Evolutionary conservation across 192 early-diverging fungal species (phyloP), one percentile per base, ranked within the genome.

Genomic region (Podila horticola): DNA sequence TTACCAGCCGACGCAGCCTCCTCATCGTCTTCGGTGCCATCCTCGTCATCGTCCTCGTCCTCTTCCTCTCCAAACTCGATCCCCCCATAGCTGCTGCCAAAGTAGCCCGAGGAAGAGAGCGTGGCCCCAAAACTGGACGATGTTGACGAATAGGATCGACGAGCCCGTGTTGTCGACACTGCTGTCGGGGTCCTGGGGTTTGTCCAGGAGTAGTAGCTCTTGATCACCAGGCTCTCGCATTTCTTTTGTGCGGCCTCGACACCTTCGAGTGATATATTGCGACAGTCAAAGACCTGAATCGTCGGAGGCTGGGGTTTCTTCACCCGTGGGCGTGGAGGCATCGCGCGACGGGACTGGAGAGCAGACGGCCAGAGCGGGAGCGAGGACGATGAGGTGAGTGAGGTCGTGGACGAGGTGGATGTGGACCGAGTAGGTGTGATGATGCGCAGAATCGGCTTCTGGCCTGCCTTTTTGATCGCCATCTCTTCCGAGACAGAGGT

Each of bases 241-340:
- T 74, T 84, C 15, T 59, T 66, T 19, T 83, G 76, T 1, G 87
- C 84, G 0, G 62, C 63, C 19, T 75, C 75, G 30, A 89, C 83
- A 4, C 87, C 87, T 13, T 67, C 69, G 24, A 85, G 83, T 0
- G 87, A 84, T 22, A 89, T 84, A 58, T 87, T 85, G 12, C 75
- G 64, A 62, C 87, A 89, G 48, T 89, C 87, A 62, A 86, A 75
- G 15, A 89, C 84, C 41, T 89, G 86, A 0, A 89, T 58, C 9
- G 63, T 66, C 0, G 71, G 77, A 6, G 65, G 15, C 66, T 79
- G 4, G 74, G 58, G 12, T 34, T 17, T 28, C 70, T 34, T n/a
- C 49, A 58, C 12, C 28, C 59, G 19, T 7, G 45, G 48, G 20
- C 48, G 45, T 20, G 64, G 45, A 11, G 28, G 48, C 5, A 51